Percentiles rank a stretch among this genome's conserved stretches.
These are phyloP conservation scores for Canavalia gladiata DNA, from an alignment of 306 rosid genomes.

Conservation along the genomic window DNA sequence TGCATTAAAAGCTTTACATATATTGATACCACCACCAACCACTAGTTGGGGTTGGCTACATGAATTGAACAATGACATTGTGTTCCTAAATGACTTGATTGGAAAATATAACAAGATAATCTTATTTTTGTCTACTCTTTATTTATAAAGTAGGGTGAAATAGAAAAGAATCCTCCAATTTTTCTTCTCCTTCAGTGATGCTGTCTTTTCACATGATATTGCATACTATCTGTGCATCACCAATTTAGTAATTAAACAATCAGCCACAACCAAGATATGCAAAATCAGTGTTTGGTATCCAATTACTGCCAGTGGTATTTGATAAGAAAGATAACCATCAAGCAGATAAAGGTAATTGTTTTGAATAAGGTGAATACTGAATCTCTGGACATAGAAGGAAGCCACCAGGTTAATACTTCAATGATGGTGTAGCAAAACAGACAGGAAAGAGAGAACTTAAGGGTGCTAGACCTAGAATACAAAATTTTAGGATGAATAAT, in stretches of 20 bases:
- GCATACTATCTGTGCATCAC: slow-evolving; percentile 24
- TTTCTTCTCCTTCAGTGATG: slow-evolving; percentile 13
- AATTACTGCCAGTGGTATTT: slow-evolving; percentile 3
- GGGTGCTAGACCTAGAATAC: slow-evolving; percentile 28
- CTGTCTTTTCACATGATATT: slow-evolving; percentile 10
- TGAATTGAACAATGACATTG: slow-evolving; percentile 11
- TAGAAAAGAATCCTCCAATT: neutral
- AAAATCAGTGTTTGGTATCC: slow-evolving; percentile 28
- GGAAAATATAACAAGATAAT: slow-evolving; percentile 24
- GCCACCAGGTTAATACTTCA: slow-evolving; percentile 24
- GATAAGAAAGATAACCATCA: slow-evolving; percentile 7
- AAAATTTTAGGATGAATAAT: slow-evolving; percentile 40
- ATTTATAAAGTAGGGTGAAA: slow-evolving; percentile 17
- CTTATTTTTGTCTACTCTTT: slow-evolving; percentile 15
- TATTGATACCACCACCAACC: slow-evolving; percentile 7
- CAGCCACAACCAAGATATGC: slow-evolving; percentile 34
- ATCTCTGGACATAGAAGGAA: slow-evolving; percentile 38
- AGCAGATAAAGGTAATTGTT: slow-evolving; percentile 39
- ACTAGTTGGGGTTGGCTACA: slow-evolving; percentile 13
- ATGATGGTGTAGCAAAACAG: slow-evolving; percentile 25
- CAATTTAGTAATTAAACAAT: slow-evolving; percentile 41
- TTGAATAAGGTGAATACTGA: slow-evolving; percentile 14
- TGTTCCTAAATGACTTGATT: neutral
- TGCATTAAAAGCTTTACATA: slow-evolving; percentile 21
- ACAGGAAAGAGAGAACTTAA: slow-evolving; percentile 12